Conservation (phyloP, 176 grass and related monocot genomes). For the Lolium multiflorum region DNA sequence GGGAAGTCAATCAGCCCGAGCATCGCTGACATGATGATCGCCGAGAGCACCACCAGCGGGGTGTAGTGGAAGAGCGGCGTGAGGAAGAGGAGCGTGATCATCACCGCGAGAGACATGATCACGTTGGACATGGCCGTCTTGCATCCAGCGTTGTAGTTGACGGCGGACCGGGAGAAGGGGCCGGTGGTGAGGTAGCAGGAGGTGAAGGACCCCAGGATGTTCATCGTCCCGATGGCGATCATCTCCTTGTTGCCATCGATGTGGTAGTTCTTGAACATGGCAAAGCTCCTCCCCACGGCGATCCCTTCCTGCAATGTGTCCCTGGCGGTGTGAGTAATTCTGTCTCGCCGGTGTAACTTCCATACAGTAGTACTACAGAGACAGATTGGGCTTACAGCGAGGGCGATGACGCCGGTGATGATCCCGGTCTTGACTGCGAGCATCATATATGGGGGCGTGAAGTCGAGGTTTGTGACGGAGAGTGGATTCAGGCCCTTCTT, state of each 20-base stretch:
- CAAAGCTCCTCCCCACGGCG: slow-evolving; percentile 88
- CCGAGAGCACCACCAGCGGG: slow-evolving; percentile 87
- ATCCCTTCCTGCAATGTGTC: slow-evolving; percentile 80
- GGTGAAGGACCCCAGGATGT: slow-evolving; percentile 83
- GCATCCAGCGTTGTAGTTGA: slow-evolving; percentile 97
- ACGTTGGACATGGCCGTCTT: slow-evolving; percentile 98
- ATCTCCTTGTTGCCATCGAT: slow-evolving; percentile 99
- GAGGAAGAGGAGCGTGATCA: slow-evolving; percentile 88
- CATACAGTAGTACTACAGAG: not conserved
- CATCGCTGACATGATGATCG: slow-evolving; percentile 95
- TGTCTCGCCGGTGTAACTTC: not conserved
- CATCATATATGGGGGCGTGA: slow-evolving; percentile 74
- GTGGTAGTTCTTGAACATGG: slow-evolving; percentile 98
- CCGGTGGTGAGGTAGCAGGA: slow-evolving; percentile 98
- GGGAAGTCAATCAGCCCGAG: slow-evolving; percentile 91
- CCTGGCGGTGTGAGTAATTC: not conserved
- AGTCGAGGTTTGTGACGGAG: slow-evolving; percentile 64
- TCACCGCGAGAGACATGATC: slow-evolving; percentile 83
- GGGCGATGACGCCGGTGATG: slow-evolving; percentile 83
- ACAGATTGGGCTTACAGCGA: slow-evolving; percentile 64
- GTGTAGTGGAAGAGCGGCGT: slow-evolving; percentile 98
- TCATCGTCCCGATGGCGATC: slow-evolving; percentile 92
- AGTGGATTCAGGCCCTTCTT: slow-evolving; percentile 91
- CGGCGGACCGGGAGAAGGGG: slow-evolving; percentile 86
- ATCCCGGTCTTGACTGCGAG: slow-evolving; percentile 86